Conservation (phyloP, 192 early-diverging fungal species). For the Backusella tarrabulga region DNA sequence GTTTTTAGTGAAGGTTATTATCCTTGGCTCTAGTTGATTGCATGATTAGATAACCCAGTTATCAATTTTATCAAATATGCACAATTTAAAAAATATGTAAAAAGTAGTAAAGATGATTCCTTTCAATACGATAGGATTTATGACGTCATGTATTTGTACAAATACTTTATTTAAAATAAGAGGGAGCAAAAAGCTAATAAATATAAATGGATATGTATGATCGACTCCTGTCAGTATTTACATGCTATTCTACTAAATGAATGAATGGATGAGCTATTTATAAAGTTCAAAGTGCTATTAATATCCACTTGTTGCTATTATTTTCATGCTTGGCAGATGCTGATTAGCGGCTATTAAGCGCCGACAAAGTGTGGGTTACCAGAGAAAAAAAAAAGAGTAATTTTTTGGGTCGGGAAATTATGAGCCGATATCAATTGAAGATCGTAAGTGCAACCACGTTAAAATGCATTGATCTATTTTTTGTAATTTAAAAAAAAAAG, state of each 20-base stretch:
- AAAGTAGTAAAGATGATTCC: neutral
- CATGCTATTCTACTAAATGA: neutral
- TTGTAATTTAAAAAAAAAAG: neutral
- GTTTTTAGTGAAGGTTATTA: neutral
- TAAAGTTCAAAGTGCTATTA: neutral
- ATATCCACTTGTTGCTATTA: neutral
- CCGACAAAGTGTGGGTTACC: neutral
- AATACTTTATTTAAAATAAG: neutral
- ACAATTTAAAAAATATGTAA: neutral
- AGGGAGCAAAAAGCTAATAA: neutral
- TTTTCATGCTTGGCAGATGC: neutral
- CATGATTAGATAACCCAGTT: neutral
- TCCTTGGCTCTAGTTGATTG: neutral
- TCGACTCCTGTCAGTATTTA: neutral
- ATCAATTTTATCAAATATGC: neutral
- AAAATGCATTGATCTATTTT: neutral
- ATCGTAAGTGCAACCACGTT: neutral
- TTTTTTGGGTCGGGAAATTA: neutral
- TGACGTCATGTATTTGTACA: neutral
- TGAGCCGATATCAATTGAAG: neutral
- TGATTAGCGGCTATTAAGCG: neutral
- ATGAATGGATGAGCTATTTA: neutral
- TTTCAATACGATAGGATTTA: neutral
- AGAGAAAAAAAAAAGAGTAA: neutral
- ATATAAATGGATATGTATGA: neutral